Evolutionary conservation across 345 rosid species (phyloP).

Genomic region (Clarkia xantiana): DNA sequence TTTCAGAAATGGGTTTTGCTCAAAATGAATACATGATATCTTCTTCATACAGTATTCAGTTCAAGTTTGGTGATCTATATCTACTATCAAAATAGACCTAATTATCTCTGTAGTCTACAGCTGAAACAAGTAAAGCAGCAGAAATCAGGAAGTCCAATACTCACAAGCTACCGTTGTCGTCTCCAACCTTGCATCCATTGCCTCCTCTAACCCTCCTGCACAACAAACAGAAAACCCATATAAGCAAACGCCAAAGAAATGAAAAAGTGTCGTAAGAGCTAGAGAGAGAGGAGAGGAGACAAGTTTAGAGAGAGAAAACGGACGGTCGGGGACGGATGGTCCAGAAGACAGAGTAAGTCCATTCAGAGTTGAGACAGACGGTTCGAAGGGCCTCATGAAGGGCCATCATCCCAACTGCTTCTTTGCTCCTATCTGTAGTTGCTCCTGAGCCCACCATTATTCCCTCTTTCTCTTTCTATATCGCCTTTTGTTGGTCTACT

Average conservation of each 20-base stretch:
- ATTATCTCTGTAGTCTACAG: too few species aligned
- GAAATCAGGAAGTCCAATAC: constrained; percentile 12
- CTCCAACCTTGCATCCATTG: constrained; percentile 96
- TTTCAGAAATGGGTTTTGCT: too few species aligned
- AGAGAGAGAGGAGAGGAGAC: constrained; percentile 5
- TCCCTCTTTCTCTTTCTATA: constrained; percentile 16
- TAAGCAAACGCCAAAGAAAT: constrained; percentile 4
- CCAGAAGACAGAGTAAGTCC: constrained; percentile 99
- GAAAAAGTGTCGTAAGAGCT: neutral
- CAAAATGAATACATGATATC: too few species aligned
- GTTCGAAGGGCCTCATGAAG: constrained; percentile 98
- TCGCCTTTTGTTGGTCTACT: constrained; percentile 1
- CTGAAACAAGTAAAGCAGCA: too few species aligned
- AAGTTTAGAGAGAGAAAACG: constrained; percentile 5
- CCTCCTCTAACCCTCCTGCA: constrained; percentile 94
- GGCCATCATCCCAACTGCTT: constrained; percentile 99
- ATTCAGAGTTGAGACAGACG: constrained; percentile 93
- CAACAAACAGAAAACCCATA: constrained; percentile 11
- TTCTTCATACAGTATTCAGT: too few species aligned
- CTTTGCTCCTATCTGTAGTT: constrained; percentile 94
- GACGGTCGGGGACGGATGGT: constrained; percentile 99
- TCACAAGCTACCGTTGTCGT: constrained; percentile 97
- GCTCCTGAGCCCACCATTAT: constrained; percentile 95
- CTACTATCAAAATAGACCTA: too few species aligned
- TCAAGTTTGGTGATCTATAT: too few species aligned